Conservation (phyloP, 441 rosid genomes). For the Viola pubescens region DNA sequence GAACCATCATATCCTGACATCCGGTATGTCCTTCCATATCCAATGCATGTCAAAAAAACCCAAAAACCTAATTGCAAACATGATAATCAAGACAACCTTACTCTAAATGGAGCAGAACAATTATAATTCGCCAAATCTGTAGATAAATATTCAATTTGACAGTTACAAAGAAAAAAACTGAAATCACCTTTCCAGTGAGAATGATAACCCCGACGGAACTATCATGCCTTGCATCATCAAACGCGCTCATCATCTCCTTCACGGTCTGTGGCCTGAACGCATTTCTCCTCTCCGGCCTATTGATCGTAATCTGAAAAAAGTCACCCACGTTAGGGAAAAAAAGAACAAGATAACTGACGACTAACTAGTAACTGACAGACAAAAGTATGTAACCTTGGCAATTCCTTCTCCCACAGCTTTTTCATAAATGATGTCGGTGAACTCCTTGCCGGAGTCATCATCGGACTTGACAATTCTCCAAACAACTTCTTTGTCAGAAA, state of each 20-base stretch:
- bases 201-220: conserved; percentile 69
- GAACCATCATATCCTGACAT: no score
- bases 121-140: background rate
- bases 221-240: conserved; percentile 78
- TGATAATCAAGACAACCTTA: background rate
- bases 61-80: background rate
- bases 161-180: background rate
- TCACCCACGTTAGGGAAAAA: background rate
- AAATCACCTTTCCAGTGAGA: conserved; percentile 70
- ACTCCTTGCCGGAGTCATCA: conserved; percentile 37
- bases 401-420: conserved; percentile 77
- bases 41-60: no score
- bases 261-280: conserved; percentile 71
- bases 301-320: conserved; percentile 54
- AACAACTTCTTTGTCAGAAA: conserved; percentile 38
- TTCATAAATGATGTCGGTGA: conserved; percentile 67
- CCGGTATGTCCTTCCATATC: no score
- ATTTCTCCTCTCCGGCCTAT: conserved; percentile 76
- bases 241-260: conserved; percentile 71
- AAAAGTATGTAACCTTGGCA: conserved; percentile 53
- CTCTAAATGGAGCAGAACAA: no score
- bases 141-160: background rate
- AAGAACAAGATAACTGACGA: background rate
- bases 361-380: background rate
- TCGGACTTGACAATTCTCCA: conserved; percentile 41